Evolutionary conservation across 75 land plant species (phyloP).

Genomic region (Larix kaempferi): DNA sequence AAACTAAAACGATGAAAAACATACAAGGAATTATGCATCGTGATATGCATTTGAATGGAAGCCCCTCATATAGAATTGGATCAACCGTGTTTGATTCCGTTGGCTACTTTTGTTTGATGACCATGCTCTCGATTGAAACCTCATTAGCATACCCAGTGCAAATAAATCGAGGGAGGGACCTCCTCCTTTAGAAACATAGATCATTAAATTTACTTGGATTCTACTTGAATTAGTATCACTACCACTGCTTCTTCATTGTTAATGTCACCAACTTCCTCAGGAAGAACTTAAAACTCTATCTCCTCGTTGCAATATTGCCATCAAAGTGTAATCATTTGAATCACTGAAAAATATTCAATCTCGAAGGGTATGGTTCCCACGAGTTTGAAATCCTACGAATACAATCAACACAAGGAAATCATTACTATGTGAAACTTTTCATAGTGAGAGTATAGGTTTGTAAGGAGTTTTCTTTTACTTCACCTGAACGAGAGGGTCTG

Average conservation of each 20-base stretch:
- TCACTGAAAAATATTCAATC: slow-evolving; percentile 49
- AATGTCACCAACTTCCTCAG: slow-evolving; percentile 28
- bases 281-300: slow-evolving; percentile 58
- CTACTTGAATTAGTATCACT: not conserved
- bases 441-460: no score
- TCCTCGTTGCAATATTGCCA: slow-evolving; percentile 57
- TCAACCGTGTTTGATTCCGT: slow-evolving; percentile 18
- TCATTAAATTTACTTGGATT: slow-evolving; percentile 28
- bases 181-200: slow-evolving; percentile 50
- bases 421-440: no score
- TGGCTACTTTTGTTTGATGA: slow-evolving; percentile 23
- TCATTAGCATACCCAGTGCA: slow-evolving; percentile 53
- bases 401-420: not conserved
- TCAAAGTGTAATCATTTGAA: not conserved
- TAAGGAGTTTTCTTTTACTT: no score
- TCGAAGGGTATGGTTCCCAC: slow-evolving; percentile 51
- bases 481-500: no score
- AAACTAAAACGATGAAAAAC: not conserved
- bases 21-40: no score
- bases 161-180: slow-evolving; percentile 48
- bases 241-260: slow-evolving; percentile 20
- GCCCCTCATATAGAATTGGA: slow-evolving; percentile 63
- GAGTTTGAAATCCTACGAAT: slow-evolving; percentile 24
- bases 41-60: slow-evolving; percentile 55
- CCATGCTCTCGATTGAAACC: slow-evolving; percentile 50